Evolutionary conservation across 495 filamentous ascomycete genomes (phyloP).

Genomic region (Astrothelium macrocarpum): DNA sequence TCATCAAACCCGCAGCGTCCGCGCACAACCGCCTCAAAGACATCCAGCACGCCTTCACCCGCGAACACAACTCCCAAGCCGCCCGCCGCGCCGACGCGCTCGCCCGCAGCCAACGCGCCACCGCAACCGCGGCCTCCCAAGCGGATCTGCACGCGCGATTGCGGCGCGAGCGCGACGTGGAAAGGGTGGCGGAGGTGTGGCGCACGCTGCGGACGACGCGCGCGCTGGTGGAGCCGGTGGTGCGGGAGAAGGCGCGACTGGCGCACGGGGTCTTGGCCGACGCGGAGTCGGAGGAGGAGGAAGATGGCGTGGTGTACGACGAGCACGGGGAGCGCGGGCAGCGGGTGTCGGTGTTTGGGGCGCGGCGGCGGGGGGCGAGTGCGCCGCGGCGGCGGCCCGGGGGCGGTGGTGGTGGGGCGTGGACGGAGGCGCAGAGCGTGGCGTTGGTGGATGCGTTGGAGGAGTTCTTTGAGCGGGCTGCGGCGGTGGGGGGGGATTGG

Average conservation of each 20-base stretch:
- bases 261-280: constrained; percentile 3
- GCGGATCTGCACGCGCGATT: not conserved
- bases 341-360: constrained; percentile 14
- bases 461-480: constrained; percentile 9
- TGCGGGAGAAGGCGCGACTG: not conserved
- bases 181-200: too few relatives aligned
- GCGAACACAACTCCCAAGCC: not conserved
- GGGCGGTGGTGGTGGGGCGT: constrained; percentile 7
- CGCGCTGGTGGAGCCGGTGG: not conserved
- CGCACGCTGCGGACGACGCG: not conserved
- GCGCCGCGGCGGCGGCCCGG: constrained; percentile 10
- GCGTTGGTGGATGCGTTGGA: constrained; percentile 22
- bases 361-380: constrained; percentile 12
- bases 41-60: constrained; percentile 7
- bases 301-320: constrained; percentile 15
- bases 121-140: not conserved
- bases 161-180: constrained; percentile 8
- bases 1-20: constrained; percentile 15
- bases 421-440: constrained; percentile 15
- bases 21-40: constrained; percentile 12
- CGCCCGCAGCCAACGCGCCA: not conserved
- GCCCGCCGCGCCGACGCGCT: not conserved
- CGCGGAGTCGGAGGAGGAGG: not conserved
- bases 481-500: too few relatives aligned
- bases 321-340: constrained; percentile 24